Evolutionary conservation across 306 rosid genomes (phyloP).

Genomic region (Lotus japonicus): DNA sequence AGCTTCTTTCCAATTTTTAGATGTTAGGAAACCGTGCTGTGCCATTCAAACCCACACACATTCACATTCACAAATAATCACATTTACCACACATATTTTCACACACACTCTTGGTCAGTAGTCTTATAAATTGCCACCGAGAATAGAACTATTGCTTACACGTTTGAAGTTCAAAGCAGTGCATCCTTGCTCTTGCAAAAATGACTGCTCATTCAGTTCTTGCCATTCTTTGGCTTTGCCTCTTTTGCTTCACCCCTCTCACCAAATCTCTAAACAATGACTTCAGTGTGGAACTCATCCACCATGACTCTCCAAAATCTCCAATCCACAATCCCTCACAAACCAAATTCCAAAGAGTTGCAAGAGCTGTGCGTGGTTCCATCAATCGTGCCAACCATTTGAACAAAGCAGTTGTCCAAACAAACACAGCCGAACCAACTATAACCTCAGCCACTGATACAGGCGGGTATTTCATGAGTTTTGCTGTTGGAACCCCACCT

Average conservation of each 20-base stretch:
- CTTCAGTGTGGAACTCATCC: too few relatives aligned
- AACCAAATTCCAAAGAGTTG: conserved; percentile 22
- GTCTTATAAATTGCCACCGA: too few relatives aligned
- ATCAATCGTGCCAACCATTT: background rate
- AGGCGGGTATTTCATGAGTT: conserved; percentile 38
- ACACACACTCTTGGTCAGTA: too few relatives aligned
- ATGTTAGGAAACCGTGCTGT: too few relatives aligned
- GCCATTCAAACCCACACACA: too few relatives aligned
- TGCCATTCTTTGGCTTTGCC: background rate
- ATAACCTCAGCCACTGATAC: background rate
- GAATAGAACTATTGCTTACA: too few relatives aligned
- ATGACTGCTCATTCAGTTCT: background rate
- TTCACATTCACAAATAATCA: background rate
- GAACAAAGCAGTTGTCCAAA: background rate
- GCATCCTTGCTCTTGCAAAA: background rate
- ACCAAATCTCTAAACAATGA: background rate
- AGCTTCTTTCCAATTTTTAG: too few relatives aligned
- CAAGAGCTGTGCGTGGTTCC: conserved; percentile 36
- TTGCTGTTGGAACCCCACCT: conserved; percentile 52
- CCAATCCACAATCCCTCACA: conserved; percentile 34
- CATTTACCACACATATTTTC: conserved; percentile 28
- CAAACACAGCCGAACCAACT: background rate
- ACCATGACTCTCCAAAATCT: conserved; percentile 44
- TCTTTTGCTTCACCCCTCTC: background rate
- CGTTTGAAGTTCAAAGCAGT: too few relatives aligned